phyloP scores from a whole-genome alignment of 1,284 basidiomycete genomes.

The Phellinidium pouzarii region DNA sequence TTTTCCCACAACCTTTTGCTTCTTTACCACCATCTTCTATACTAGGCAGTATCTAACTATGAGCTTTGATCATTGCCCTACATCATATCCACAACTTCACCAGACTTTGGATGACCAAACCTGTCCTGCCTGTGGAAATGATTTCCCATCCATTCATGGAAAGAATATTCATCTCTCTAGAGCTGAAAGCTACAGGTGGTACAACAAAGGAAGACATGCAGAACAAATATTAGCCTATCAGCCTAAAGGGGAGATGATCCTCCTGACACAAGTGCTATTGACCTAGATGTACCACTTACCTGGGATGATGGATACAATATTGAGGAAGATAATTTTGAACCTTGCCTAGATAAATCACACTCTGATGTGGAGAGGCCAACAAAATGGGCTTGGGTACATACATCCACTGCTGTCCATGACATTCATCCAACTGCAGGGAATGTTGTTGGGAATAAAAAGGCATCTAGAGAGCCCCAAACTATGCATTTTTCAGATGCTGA shows the following conservation, averaged over 20 bases:
- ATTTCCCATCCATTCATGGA: constrained; percentile 2
- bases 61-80: background rate
- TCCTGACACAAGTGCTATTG: background rate
- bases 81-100: background rate
- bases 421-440: background rate
- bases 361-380: too few species aligned
- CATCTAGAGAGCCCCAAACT: background rate
- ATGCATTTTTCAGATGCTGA: too few species aligned
- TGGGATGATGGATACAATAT: background rate
- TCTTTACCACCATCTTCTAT: background rate
- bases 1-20: background rate
- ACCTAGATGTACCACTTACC: background rate
- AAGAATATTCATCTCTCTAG: constrained; percentile 3
- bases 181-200: constrained; percentile 9
- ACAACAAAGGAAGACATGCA: constrained; percentile 6
- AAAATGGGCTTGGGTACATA: background rate
- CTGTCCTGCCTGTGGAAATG: constrained; percentile 6
- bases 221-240: background rate
- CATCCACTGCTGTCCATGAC: background rate
- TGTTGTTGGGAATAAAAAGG: background rate
- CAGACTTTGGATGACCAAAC: background rate
- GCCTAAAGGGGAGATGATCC: background rate
- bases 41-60: background rate
- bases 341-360: background rate
- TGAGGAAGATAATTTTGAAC: background rate